These are phyloP conservation scores for Debaryomyces hansenii DNA, from an alignment of 805 yeast genomes.

Conservation along the genomic window DNA sequence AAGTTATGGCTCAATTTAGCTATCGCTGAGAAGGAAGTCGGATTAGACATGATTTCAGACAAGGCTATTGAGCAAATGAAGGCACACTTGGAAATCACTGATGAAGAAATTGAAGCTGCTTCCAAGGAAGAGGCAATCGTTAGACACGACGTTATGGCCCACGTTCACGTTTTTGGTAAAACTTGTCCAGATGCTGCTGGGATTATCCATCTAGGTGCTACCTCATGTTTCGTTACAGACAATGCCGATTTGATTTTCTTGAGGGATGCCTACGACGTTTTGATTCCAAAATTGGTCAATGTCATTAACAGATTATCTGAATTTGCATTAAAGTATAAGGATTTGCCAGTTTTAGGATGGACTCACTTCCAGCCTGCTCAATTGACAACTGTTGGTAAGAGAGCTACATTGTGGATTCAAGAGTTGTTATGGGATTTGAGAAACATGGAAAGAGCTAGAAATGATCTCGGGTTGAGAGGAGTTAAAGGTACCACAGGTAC, in stretches of 20 bases:
- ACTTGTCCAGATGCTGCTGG: slow-evolving; percentile 96
- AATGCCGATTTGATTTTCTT: slow-evolving; percentile 96
- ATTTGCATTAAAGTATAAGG: slow-evolving; percentile 91
- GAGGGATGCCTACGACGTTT: slow-evolving; percentile 90
- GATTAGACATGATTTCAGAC: slow-evolving; percentile 79
- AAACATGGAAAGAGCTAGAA: slow-evolving; percentile 92
- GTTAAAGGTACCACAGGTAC: slow-evolving; percentile 99
- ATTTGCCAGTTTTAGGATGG: slow-evolving; percentile 97
- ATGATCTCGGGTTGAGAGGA: slow-evolving; percentile 95
- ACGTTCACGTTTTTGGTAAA: slow-evolving; percentile 92
- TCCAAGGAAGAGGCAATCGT: slow-evolving; percentile 94
- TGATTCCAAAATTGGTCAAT: slow-evolving; percentile 93
- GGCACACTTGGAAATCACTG: slow-evolving; percentile 76
- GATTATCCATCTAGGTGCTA: slow-evolving; percentile 96
- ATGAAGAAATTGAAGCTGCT: slow-evolving; percentile 89
- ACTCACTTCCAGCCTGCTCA: slow-evolving; percentile 99
- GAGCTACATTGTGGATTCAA: slow-evolving; percentile 97
- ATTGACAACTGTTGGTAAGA: slow-evolving; percentile 96
- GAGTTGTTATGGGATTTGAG: slow-evolving; percentile 97
- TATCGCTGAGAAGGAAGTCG: slow-evolving; percentile 90
- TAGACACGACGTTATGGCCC: slow-evolving; percentile 99
- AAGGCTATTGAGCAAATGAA: slow-evolving; percentile 90
- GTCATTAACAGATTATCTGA: slow-evolving; percentile 87
- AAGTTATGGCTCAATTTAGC: slow-evolving; percentile 95
- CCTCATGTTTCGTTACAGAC: slow-evolving; percentile 96